A percentile compares a stretch with the other conserved stretches of the same genome.
Conservation (phyloP, 164 flowering plant species). For the Cinnamomum micranthum region DNA sequence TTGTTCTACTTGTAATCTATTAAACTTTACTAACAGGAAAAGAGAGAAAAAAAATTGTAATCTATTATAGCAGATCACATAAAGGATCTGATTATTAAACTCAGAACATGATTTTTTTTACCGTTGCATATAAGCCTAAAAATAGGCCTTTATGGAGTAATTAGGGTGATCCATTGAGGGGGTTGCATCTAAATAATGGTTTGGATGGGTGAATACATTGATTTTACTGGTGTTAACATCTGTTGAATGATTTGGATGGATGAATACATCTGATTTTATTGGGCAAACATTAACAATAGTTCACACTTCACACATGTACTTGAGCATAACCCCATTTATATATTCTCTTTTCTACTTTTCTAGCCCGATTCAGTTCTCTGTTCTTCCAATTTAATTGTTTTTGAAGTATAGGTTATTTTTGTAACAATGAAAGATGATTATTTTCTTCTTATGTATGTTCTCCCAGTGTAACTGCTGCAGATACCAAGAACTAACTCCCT, state of each 20-base stretch:
- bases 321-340: background rate
- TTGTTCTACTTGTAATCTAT: no score
- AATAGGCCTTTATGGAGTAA: no score
- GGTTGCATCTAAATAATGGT: no score
- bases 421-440: background rate
- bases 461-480: background rate
- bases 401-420: background rate
- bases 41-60: no score
- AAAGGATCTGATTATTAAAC: no score
- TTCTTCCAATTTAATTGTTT: background rate
- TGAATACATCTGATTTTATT: background rate
- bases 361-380: background rate
- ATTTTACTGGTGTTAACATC: no score
- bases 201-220: no score
- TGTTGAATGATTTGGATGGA: background rate
- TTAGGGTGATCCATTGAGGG: no score
- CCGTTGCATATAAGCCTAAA: no score
- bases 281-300: background rate
- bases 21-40: no score
- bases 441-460: background rate
- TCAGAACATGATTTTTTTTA: no score
- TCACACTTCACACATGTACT: background rate
- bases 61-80: no score
- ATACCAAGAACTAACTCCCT: background rate
- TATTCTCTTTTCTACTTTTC: background rate